Evolutionary conservation across 73 alveolate species (phyloP).

Genomic region (Effrenium voratum): DNA sequence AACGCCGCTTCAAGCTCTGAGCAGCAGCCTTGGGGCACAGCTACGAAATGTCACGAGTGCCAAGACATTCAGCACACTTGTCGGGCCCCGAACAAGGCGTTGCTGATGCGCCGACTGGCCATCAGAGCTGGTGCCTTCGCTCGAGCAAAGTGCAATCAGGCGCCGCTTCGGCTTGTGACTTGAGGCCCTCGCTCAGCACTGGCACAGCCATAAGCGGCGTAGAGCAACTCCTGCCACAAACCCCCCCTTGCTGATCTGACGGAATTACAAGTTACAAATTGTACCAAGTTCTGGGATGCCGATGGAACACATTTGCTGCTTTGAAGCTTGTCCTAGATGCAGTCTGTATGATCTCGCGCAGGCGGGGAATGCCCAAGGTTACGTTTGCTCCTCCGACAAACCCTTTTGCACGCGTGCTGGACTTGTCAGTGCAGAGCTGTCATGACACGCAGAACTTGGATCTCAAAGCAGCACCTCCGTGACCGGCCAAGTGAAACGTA

Average conservation of each 20-base stretch:
- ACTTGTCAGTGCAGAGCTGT: neutral
- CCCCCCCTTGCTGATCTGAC: no score
- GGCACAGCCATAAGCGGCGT: slow-evolving; percentile 88
- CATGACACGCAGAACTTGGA: no score
- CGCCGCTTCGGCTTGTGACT: neutral
- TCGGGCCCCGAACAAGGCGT: neutral
- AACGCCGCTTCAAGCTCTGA: slow-evolving; percentile 70
- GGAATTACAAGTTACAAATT: no score
- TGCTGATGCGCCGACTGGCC: slow-evolving; percentile 42
- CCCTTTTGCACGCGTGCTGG: neutral
- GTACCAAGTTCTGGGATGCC: no score
- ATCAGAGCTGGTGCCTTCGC: slow-evolving; percentile 3
- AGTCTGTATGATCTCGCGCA: slow-evolving; percentile 86
- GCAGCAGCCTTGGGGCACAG: slow-evolving; percentile 38
- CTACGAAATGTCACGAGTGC: neutral
- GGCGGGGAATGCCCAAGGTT: slow-evolving; percentile 99
- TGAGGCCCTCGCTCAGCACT: slow-evolving; percentile 18
- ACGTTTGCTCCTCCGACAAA: slow-evolving; percentile 95
- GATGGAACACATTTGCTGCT: neutral
- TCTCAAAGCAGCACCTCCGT: slow-evolving; percentile 42
- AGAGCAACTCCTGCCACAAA: slow-evolving; percentile 85
- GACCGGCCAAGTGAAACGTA: slow-evolving; percentile 99
- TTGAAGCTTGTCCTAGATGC: slow-evolving; percentile 34
- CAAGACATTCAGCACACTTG: no score
- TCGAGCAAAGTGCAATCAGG: neutral